phyloP scores from a whole-genome alignment of 768 basidiomycete genomes.

The Suillus lakei region DNA sequence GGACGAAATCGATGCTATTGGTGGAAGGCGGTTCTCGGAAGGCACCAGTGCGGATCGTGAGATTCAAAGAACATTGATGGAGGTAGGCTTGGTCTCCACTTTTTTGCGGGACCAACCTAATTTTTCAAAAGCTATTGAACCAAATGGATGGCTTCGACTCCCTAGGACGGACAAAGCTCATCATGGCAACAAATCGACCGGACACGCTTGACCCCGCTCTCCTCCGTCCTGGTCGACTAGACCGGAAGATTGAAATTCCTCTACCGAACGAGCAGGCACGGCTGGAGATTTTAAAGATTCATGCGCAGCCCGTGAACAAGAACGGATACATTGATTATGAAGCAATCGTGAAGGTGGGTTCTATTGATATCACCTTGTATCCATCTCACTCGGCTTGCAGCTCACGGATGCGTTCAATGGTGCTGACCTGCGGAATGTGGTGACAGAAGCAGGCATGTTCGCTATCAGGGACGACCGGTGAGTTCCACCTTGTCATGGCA shows the following conservation, averaged over 20 bases:
- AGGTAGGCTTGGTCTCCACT: constrained; percentile 50
- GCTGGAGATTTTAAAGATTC: constrained; percentile 96
- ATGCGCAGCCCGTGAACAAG: constrained; percentile 93
- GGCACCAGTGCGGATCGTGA: constrained; percentile 98
- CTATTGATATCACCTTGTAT: not conserved
- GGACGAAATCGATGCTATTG: constrained; percentile 98
- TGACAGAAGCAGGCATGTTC: constrained; percentile 98
- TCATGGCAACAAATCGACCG: constrained; percentile 99
- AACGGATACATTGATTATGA: constrained; percentile 96
- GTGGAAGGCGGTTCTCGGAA: constrained; percentile 89
- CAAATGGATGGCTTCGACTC: constrained; percentile 99
- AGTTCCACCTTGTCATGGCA: constrained; percentile 22
- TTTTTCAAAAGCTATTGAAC: constrained; percentile 76
- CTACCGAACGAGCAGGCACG: constrained; percentile 97
- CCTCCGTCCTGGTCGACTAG: constrained; percentile 92
- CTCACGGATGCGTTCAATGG: constrained; percentile 94
- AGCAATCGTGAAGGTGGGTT: constrained; percentile 88
- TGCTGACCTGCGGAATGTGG: constrained; percentile 93
- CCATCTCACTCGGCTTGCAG: constrained; percentile 39
- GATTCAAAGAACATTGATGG: constrained; percentile 98
- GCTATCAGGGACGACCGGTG: constrained; percentile 95
- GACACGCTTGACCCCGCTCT: constrained; percentile 98
- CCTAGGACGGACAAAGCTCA: constrained; percentile 91
- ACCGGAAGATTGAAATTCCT: constrained; percentile 97
- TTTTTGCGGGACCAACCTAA: not conserved